Evolutionary conservation across 2,329 filamentous ascomycete species (phyloP).

Genomic region (Colletotrichum sp.): DNA sequence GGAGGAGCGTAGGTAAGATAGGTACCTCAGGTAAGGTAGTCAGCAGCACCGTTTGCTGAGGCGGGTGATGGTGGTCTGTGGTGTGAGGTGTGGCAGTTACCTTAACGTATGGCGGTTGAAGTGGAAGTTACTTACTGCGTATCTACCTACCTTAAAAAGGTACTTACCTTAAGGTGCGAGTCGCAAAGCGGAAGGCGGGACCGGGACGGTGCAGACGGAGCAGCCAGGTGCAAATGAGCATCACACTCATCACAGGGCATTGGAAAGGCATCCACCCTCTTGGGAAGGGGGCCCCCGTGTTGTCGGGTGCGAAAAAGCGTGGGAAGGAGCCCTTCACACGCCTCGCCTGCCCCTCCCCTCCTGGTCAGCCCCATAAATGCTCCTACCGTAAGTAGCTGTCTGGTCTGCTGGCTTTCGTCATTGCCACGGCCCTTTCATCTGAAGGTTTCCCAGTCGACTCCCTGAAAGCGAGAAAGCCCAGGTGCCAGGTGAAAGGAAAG

Average conservation of each 20-base stretch:
- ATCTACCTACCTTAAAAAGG: not conserved
- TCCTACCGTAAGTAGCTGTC: conserved; percentile 15
- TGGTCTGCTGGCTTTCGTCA: conserved; percentile 16
- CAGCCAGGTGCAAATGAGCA: not conserved
- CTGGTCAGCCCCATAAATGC: conserved; percentile 15
- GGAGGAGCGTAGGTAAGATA: too few species aligned
- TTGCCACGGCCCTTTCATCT: conserved; percentile 21
- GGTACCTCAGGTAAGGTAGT: not conserved
- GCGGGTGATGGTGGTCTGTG: not conserved
- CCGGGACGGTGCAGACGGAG: not conserved
- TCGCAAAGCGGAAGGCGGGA: not conserved
- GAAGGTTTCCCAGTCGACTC: conserved; percentile 13
- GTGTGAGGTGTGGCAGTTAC: not conserved
- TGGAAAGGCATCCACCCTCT: not conserved
- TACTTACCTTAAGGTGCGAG: not conserved
- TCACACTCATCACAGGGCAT: too few species aligned
- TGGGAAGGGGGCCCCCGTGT: conserved; percentile 2
- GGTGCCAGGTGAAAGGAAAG: not conserved
- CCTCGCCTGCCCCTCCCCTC: conserved; percentile 10
- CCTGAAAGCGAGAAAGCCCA: not conserved
- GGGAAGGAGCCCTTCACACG: not conserved
- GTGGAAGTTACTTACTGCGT: not conserved
- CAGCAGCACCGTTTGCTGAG: not conserved
- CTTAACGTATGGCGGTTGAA: not conserved
- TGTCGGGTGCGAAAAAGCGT: not conserved